Percentiles rank a stretch among this genome's conserved stretches.
Evolutionary conservation across 225 moss, liverwort and hornwort genomes (phyloP).

Genomic region (Anthoceros angustus): DNA sequence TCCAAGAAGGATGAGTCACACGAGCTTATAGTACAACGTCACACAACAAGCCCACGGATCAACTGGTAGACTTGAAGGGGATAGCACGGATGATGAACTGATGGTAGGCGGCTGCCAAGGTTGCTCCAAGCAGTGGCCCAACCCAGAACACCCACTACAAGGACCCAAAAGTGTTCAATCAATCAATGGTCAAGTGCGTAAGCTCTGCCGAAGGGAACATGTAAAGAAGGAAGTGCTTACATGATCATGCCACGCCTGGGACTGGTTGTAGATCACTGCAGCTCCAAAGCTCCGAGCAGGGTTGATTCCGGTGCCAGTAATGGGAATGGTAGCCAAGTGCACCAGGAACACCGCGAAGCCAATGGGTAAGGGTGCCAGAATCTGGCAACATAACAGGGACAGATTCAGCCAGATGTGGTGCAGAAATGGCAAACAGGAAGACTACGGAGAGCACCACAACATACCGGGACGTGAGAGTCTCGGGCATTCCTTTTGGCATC

Average conservation of each 20-base stretch:
- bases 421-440: not conserved
- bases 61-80: not conserved
- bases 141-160: constrained; percentile 20
- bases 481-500: constrained; percentile 29
- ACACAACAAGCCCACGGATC: not conserved
- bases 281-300: constrained; percentile 31
- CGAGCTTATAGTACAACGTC: not conserved
- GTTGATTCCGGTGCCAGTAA: constrained; percentile 30
- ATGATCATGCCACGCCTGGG: constrained; percentile 24
- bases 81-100: constrained; percentile 11
- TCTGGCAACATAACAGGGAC: constrained; percentile 7
- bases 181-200: not conserved
- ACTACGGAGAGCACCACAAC: not conserved
- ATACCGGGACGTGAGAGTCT: constrained; percentile 24
- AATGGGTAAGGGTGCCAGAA: constrained; percentile 26
- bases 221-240: constrained; percentile 7
- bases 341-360: constrained; percentile 23
- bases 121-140: constrained; percentile 17
- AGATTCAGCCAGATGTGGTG: not conserved
- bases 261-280: constrained; percentile 19
- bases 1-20: not conserved
- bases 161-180: not conserved
- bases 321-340: constrained; percentile 32
- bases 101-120: constrained; percentile 13
- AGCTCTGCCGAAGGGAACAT: not conserved